phyloP scores from a whole-genome alignment of 2,329 filamentous ascomycete species.

The Colletotrichum godetiae region DNA sequence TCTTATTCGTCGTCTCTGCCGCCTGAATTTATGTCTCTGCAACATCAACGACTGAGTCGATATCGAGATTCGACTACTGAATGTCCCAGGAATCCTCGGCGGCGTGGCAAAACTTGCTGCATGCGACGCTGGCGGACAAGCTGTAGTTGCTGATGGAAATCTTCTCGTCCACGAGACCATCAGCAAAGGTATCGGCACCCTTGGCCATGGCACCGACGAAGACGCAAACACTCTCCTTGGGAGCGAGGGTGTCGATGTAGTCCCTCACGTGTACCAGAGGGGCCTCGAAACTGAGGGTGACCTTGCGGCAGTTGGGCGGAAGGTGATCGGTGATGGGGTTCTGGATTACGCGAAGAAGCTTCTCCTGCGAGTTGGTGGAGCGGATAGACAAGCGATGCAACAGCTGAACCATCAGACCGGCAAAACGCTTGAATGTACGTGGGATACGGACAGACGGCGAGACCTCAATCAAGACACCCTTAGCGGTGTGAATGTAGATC shows the following conservation, averaged over 20 bases:
- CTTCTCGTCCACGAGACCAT: constrained; percentile 93
- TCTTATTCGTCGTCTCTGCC: not conserved
- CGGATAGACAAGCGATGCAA: constrained; percentile 95
- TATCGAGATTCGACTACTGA: constrained; percentile 67
- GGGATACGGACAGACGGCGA: constrained; percentile 98
- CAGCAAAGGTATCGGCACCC: constrained; percentile 94
- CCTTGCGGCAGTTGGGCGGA: constrained; percentile 96
- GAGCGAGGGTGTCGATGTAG: constrained; percentile 82
- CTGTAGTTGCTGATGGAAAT: constrained; percentile 99
- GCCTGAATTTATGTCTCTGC: not conserved
- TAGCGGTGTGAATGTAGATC: constrained; percentile 98
- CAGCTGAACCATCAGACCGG: constrained; percentile 97
- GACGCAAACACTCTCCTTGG: constrained; percentile 94
- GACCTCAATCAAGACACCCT: constrained; percentile 96
- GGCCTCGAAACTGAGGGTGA: constrained; percentile 95
- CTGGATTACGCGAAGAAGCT: constrained; percentile 95
- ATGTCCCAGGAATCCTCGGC: constrained; percentile 97
- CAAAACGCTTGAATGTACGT: constrained; percentile 98
- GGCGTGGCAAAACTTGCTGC: constrained; percentile 99
- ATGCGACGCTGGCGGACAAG: constrained; percentile 95
- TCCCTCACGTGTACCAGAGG: constrained; percentile 88
- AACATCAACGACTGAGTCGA: not conserved
- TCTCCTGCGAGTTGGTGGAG: constrained; percentile 96
- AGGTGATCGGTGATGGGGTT: constrained; percentile 98
- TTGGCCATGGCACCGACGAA: constrained; percentile 99